Evolutionary conservation across 1,284 basidiomycete genomes (phyloP).

Genomic region (Macrocybe sp.): DNA sequence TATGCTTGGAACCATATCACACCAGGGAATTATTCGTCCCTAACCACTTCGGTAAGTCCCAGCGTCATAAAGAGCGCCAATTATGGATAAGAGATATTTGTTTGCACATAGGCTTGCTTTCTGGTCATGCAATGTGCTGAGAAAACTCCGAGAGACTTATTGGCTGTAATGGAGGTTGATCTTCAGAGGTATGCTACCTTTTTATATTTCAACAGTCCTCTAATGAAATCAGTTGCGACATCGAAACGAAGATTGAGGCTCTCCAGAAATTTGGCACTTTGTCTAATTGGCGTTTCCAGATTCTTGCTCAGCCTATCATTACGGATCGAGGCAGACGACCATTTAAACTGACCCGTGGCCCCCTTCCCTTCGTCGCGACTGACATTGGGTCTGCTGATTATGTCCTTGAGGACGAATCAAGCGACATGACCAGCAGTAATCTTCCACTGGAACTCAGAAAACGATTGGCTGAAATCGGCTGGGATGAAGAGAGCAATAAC

Average conservation of each 20-base stretch:
- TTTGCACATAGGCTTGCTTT: slow-evolving; percentile 48
- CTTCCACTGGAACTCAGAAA: slow-evolving; percentile 60
- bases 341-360: slow-evolving; percentile 61
- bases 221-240: slow-evolving; percentile 34
- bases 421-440: slow-evolving; percentile 42
- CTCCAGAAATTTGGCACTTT: slow-evolving; percentile 49
- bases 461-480: slow-evolving; percentile 65
- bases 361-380: slow-evolving; percentile 62
- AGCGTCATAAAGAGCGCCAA: not conserved
- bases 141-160: slow-evolving; percentile 43
- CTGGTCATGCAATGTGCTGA: slow-evolving; percentile 70
- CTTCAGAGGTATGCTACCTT: slow-evolving; percentile 42
- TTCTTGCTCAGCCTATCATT: slow-evolving; percentile 55
- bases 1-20: slow-evolving; percentile 54
- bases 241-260: slow-evolving; percentile 40
- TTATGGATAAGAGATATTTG: too few relatives aligned
- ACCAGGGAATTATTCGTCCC: slow-evolving; percentile 30
- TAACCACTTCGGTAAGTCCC: slow-evolving; percentile 48
- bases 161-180: slow-evolving; percentile 48
- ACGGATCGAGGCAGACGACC: slow-evolving; percentile 56
- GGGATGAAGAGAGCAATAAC: slow-evolving; percentile 53
- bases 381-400: slow-evolving; percentile 61
- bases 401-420: slow-evolving; percentile 44
- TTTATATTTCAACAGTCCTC: slow-evolving; percentile 1
- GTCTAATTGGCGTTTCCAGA: slow-evolving; percentile 61